Conservation (phyloP, 495 filamentous ascomycete genomes). For the Penicillium salamii region DNA sequence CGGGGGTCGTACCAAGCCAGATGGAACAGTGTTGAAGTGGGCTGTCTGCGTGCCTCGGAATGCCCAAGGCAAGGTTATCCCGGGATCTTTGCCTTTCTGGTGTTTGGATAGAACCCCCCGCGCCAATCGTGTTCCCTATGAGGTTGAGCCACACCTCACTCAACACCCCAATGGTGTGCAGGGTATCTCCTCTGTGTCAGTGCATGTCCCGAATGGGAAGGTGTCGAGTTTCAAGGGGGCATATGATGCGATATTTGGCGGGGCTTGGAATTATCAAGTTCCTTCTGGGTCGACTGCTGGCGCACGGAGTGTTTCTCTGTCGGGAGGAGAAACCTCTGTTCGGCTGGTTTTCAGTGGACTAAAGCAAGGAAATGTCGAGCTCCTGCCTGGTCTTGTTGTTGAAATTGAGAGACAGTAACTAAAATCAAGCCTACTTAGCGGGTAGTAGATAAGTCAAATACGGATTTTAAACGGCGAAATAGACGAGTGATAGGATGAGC, state of each 20-base stretch:
- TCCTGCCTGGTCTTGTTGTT: constrained; percentile 14
- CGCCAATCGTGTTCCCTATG: constrained; percentile 15
- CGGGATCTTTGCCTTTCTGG: constrained; percentile 20
- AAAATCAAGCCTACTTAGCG: too few relatives aligned
- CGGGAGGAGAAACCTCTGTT: constrained; percentile 2
- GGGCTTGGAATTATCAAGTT: constrained; percentile 14
- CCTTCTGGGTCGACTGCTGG: constrained; percentile 8
- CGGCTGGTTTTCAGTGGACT: constrained; percentile 12
- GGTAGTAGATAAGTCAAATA: too few relatives aligned
- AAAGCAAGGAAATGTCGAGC: constrained; percentile 8
- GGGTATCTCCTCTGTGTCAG: constrained; percentile 9
- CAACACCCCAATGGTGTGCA: constrained; percentile 13
- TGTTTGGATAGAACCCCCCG: constrained; percentile 21
- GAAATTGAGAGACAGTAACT: constrained; percentile 4
- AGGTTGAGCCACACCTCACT: constrained; percentile 10
- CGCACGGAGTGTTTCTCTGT: constrained; percentile 5
- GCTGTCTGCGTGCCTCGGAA: constrained; percentile 5
- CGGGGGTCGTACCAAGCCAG: constrained; percentile 12
- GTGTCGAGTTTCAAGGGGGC: background rate
- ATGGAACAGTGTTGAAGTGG: constrained; percentile 17
- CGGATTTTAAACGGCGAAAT: too few relatives aligned
- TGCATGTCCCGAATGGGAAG: constrained; percentile 3
- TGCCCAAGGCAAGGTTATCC: background rate
- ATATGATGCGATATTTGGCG: constrained; percentile 12
- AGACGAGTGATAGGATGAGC: too few relatives aligned